Percentiles rank a stretch among this genome's conserved stretches.
phyloP scores from a whole-genome alignment of 2,329 filamentous ascomycete genomes.

The Aaosphaeria arxii region DNA sequence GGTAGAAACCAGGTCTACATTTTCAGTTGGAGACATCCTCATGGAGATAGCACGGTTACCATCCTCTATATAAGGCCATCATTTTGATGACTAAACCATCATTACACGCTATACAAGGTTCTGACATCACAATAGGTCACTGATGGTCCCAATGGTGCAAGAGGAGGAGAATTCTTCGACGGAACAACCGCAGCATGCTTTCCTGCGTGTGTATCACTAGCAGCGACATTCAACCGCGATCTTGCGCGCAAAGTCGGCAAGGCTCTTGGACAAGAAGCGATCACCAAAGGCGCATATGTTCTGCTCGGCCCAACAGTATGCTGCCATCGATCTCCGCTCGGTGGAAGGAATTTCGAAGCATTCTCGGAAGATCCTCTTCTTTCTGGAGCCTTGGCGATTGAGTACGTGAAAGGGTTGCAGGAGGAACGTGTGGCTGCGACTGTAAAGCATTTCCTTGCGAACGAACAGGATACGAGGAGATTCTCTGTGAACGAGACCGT shows the following conservation, averaged over 20 bases:
- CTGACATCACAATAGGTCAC: constrained; percentile 41
- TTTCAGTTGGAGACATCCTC: too few species aligned
- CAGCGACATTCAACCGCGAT: constrained; percentile 23
- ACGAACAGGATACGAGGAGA: constrained; percentile 64
- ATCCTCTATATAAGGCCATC: neutral
- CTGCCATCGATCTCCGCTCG: constrained; percentile 5
- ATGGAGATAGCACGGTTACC: too few species aligned
- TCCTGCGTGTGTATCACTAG: constrained; percentile 68
- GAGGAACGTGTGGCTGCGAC: constrained; percentile 18
- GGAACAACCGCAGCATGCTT: constrained; percentile 67
- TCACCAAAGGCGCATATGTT: constrained; percentile 14
- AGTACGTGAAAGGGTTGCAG: constrained; percentile 44
- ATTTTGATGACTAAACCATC: neutral
- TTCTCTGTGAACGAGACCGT: constrained; percentile 59
- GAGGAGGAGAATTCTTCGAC: constrained; percentile 60
- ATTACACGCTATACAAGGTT: neutral
- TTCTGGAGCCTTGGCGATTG: constrained; percentile 3
- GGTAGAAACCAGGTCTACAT: neutral
- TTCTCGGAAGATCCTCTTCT: constrained; percentile 8
- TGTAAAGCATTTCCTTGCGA: constrained; percentile 64
- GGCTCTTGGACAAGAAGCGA: constrained; percentile 21
- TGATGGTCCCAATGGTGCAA: constrained; percentile 66
- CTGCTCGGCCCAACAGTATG: constrained; percentile 25
- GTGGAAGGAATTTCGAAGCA: constrained; percentile 9
- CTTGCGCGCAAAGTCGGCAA: constrained; percentile 21